phyloP scores from a whole-genome alignment of 257 asterid genomes.

The Forsythia viridissima region DNA sequence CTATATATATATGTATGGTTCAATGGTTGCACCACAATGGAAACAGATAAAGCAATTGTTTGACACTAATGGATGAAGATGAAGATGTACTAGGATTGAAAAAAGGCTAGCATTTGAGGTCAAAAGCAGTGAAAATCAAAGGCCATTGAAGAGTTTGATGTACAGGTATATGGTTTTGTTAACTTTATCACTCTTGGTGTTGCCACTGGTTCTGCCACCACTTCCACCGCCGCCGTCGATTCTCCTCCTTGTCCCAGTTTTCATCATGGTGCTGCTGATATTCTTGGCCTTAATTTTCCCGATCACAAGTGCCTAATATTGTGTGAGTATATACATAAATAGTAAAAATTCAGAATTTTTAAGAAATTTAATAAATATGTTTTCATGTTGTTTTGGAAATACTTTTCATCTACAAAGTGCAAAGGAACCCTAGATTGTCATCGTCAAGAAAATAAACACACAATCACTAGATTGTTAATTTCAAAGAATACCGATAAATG shows the following conservation, averaged over 20 bases:
- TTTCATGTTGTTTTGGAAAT: too few relatives aligned
- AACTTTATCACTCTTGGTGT: slow-evolving; percentile 43
- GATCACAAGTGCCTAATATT: slow-evolving; percentile 38
- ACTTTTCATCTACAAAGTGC: too few relatives aligned
- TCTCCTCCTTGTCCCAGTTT: slow-evolving; percentile 59
- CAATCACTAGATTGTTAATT: too few relatives aligned
- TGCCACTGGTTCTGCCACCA: slow-evolving; percentile 72
- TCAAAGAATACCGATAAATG: too few relatives aligned
- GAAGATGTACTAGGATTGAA: slow-evolving; percentile 33
- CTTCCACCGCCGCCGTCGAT: slow-evolving; percentile 66
- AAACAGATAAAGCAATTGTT: too few relatives aligned
- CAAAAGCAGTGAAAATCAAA: not conserved
- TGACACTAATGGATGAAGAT: slow-evolving; percentile 21
- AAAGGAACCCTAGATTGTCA: too few relatives aligned
- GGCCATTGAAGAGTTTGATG: slow-evolving; percentile 26
- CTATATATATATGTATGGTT: too few relatives aligned
- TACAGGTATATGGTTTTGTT: slow-evolving; percentile 36
- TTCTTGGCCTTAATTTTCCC: slow-evolving; percentile 43
- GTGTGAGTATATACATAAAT: too few relatives aligned
- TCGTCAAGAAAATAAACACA: too few relatives aligned
- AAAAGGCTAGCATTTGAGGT: slow-evolving; percentile 22
- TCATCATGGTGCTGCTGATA: slow-evolving; percentile 49
- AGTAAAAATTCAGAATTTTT: too few relatives aligned
- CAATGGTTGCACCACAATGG: too few relatives aligned
- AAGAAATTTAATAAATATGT: too few relatives aligned